Percentiles rank a stretch among this genome's conserved stretches.
Evolutionary conservation across 129 eudicot genomes (phyloP).

Genomic region (Centella asiatica): DNA sequence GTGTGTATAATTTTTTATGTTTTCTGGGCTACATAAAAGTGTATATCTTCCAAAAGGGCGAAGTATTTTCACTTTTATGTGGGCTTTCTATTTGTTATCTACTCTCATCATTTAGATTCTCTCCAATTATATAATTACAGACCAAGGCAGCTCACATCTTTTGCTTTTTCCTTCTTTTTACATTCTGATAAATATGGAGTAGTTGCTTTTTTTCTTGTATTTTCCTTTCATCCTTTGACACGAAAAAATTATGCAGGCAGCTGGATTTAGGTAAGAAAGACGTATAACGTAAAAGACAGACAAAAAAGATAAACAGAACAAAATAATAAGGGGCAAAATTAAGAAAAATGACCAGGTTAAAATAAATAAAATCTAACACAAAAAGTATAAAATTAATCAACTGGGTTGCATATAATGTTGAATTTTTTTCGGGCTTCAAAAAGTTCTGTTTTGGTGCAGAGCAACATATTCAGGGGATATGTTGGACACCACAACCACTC

Average conservation of each 20-base stretch:
- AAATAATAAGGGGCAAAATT: background rate
- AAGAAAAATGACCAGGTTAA: background rate
- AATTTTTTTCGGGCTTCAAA: background rate
- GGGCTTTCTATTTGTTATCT: conserved; percentile 10
- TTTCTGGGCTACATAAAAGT: no score
- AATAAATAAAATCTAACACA: background rate
- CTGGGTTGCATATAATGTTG: background rate
- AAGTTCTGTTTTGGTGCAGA: conserved; percentile 8
- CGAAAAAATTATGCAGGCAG: no score
- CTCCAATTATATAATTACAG: conserved; percentile 7
- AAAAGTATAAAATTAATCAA: background rate
- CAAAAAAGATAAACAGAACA: background rate
- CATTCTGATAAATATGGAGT: conserved; percentile 5
- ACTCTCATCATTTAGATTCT: conserved; percentile 17
- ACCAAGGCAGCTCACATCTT: conserved; percentile 16
- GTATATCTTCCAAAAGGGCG: background rate
- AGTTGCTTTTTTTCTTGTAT: background rate
- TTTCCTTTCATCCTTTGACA: no score
- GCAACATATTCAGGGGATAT: conserved; percentile 2
- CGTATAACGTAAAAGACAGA: no score
- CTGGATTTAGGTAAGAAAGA: no score
- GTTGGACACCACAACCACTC: conserved; percentile 9
- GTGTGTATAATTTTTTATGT: no score
- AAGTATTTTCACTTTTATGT: conserved; percentile 3
- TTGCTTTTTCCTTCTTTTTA: conserved; percentile 12